Percentiles rank a stretch among this genome's conserved stretches.
Conservation (phyloP, 2,329 filamentous ascomycete genomes). For the Ascochyta lentis region DNA sequence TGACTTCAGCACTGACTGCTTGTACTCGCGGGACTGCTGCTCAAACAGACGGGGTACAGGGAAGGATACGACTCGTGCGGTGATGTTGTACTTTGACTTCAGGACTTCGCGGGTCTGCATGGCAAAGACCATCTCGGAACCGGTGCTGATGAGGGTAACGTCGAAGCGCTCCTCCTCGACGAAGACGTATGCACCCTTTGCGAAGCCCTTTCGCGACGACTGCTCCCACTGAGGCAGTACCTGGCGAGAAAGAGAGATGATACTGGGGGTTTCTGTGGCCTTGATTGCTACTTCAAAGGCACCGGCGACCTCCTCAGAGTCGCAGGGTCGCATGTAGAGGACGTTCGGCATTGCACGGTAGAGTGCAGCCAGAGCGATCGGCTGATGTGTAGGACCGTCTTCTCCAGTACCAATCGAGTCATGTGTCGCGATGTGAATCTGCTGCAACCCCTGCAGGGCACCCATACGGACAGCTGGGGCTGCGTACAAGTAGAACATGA, state of each 20-base stretch:
- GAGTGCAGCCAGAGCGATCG: constrained; percentile 62
- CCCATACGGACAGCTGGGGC: constrained; percentile 67
- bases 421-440: constrained; percentile 66
- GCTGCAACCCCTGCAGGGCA: constrained; percentile 60
- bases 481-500: constrained; percentile 62
- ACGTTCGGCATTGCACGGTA: constrained; percentile 69
- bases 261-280: constrained; percentile 50
- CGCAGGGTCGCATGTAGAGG: constrained; percentile 64
- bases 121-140: constrained; percentile 55
- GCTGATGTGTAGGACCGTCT: constrained; percentile 68
- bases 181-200: constrained; percentile 56
- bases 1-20: constrained; percentile 52
- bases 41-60: constrained; percentile 57
- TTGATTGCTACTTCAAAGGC: constrained; percentile 60
- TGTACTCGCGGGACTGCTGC: constrained; percentile 52
- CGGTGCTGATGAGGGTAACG: constrained; percentile 50
- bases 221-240: constrained; percentile 51
- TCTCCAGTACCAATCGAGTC: constrained; percentile 64
- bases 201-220: constrained; percentile 51
- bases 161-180: constrained; percentile 51
- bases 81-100: constrained; percentile 45
- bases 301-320: constrained; percentile 63
- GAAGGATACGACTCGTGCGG: constrained; percentile 55
- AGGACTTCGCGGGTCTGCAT: constrained; percentile 50
- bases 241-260: constrained; percentile 59